Conservation (phyloP, 305 asterid species). For the Solanum hybrid region DNA sequence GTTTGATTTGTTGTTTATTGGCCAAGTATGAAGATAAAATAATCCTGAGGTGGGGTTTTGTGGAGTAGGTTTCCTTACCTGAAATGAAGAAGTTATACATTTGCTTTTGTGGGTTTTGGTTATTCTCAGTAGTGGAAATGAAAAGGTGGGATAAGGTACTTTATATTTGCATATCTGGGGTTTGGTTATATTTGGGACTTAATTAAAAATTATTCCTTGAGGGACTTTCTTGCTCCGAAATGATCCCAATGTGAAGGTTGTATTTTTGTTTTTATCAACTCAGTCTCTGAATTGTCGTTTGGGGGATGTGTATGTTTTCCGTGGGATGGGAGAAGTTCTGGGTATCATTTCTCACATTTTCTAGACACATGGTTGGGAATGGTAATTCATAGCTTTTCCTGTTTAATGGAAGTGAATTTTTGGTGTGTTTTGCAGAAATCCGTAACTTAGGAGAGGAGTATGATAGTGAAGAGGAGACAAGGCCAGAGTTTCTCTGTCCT, state of each 20-base stretch:
- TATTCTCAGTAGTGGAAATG: not conserved
- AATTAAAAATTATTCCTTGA: not conserved
- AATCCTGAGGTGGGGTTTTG: not conserved
- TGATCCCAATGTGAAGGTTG: not conserved
- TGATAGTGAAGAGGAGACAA: slow-evolving; percentile 50
- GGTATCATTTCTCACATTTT: not conserved
- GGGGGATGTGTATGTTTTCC: not conserved
- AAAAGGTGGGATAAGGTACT: not conserved
- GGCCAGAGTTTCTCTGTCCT: slow-evolving; percentile 67
- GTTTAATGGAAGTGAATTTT: not conserved
- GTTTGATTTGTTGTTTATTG: not conserved
- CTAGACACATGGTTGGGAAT: not conserved
- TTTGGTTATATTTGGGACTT: not conserved
- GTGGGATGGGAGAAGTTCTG: not conserved
- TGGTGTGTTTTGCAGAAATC: slow-evolving; percentile 29
- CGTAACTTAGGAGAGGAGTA: slow-evolving; percentile 49
- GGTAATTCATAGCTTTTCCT: slow-evolving; percentile 7
- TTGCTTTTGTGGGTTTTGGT: not conserved
- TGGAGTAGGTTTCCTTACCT: not conserved
- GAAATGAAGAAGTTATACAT: not conserved
- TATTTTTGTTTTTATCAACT: not conserved
- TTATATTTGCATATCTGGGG: not conserved
- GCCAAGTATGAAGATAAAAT: not conserved
- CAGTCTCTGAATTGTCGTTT: not conserved
- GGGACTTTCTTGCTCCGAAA: not conserved